Percentiles rank a stretch among this genome's conserved stretches.
phyloP scores from a whole-genome alignment of 805 yeast genomes.

The Spathaspora gorwiae region DNA sequence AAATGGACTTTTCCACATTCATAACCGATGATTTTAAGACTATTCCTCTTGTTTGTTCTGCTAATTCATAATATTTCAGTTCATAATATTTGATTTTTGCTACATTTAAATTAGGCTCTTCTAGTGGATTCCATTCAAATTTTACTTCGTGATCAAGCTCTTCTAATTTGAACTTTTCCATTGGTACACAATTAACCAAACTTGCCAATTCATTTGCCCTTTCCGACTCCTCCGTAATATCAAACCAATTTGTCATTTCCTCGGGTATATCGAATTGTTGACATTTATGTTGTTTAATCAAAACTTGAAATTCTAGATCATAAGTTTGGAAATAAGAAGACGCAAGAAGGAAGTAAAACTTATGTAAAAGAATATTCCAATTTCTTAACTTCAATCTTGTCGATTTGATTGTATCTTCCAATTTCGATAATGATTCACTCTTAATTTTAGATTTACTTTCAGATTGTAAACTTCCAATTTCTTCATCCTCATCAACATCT shows the following conservation, averaged over 20 bases:
- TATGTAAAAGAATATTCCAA: slow-evolving; percentile 64
- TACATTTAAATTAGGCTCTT: slow-evolving; percentile 5
- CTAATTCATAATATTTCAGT: slow-evolving; percentile 26
- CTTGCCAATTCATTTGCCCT: slow-evolving; percentile 19
- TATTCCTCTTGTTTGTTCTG: slow-evolving; percentile 31
- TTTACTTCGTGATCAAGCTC: slow-evolving; percentile 1
- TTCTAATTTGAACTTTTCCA: slow-evolving; percentile 6
- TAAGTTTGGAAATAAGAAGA: slow-evolving; percentile 59
- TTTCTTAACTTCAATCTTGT: slow-evolving; percentile 34
- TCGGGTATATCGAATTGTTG: background rate
- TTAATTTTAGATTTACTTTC: slow-evolving; percentile 3
- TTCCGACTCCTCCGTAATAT: slow-evolving; percentile 4
- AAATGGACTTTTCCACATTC: slow-evolving; percentile 23
- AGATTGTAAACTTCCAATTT: slow-evolving; percentile 5
- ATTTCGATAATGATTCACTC: slow-evolving; percentile 8
- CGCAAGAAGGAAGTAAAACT: slow-evolving; percentile 73
- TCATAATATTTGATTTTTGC: slow-evolving; percentile 20
- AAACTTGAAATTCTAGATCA: slow-evolving; percentile 29
- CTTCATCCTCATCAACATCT: slow-evolving; percentile 16
- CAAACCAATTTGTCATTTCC: slow-evolving; percentile 4
- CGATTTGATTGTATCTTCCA: slow-evolving; percentile 22
- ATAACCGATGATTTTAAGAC: slow-evolving; percentile 27
- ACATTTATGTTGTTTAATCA: slow-evolving; percentile 14
- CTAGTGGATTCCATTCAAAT: background rate
- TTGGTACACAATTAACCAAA: slow-evolving; percentile 15